Base-by-base conservation (phyloP, 1,284 basidiomycete genomes). In the Ustilago loliicola region DNA sequence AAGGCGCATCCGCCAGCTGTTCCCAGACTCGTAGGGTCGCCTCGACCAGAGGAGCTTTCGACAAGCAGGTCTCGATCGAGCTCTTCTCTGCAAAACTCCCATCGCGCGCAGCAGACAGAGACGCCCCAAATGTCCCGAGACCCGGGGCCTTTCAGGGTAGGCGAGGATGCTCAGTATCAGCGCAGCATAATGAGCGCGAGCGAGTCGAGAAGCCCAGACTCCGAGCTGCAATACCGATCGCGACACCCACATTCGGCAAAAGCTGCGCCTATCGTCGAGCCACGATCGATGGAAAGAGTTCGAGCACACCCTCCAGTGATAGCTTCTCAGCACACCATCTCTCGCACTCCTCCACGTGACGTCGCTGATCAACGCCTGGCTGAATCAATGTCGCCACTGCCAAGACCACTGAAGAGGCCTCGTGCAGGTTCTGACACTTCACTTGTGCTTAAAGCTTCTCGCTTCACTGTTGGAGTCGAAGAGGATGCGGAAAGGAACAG, bases 351-450 rank as follows among this genome's bases (percentile, higher is more conserved):
- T 50, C n/a, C n/a, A 15, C 48, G 10, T 17, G 48, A 11, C 3
- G 27, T 29, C 13, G 25, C 48, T 17, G 25, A 15, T 29, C 59
- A 23, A 34, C 9, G 21, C 51, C 27, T 5, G 27, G 15, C 17
- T 7, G 42, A 34, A 4, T n/a, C 53, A 17, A 61, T 57, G 17
- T 51, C 48, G n/a, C 42, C 55, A 2, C 60, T 55, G 0, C n/a
- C 32, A 3, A 30, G 61, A 29, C 71, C 61, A 7, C 13, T 47
- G 2, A 73, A 73, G n/a, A 27, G 71, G 19, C 51, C 57, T 10
- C 56, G 71, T 0, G 65, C 71, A 6, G 71, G 59, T 1, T 73
- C 71, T 8, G 71, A 73, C 29, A 73, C 71, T 1, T 68, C 65
- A 13, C 65, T 73, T 32, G 58, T 73, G 5, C 53, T 67, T 23